Evolutionary conservation across 495 filamentous ascomycete genomes (phyloP), one percentile per base, ranked within the genome.

Genomic region (Astrocystis sublimbata): DNA sequence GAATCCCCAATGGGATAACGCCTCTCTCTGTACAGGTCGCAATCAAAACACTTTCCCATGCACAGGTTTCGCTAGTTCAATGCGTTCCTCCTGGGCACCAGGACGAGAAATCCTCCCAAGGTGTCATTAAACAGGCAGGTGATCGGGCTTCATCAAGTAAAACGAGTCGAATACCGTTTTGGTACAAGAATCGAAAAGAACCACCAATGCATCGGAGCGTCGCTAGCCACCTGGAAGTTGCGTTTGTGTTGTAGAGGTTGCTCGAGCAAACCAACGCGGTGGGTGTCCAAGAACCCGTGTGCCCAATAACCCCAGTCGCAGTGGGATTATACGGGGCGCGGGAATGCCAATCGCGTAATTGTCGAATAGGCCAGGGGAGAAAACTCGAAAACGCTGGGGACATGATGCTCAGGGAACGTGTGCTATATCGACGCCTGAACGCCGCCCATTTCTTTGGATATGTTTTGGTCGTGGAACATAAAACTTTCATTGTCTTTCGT

Each of bases 391-490:
- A 24, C 58, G 28, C 23, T 55, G 30, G 26, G 30, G 21, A 45
- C 31, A 62, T 28, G 30, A 62, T 62, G 60, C 60, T 62, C 41
- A 47, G 55, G 47, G 35, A 33, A 58, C 4, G 8, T 54, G 63
- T 61, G 59, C 56, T 61, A 53, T 49, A 56, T 58, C 54, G 64
- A 71, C 52, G 62, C 69, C 66, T 31, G 55, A 75, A 73, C 69
- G 69, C 72, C 68, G 57, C 51, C 68, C 65, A n/a, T 47, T 65
- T 65, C 67, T 55, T 52, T 72, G 65, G 60, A 62, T 65, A 67
- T 72, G 55, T 66, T 61, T 64, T 66, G 62, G 63, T 70, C 62
- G 58, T 72, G 53, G 65, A 65, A 68, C 52, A 67, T 63, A 63
- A n/a, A 31, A 43, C 47, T 65, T 52, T 70, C 68, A 38, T 70